Evolutionary conservation across 106 monocot genomes (phyloP), one percentile per base, ranked within the genome.

Genomic region (Alisma plantagoaquatica): DNA sequence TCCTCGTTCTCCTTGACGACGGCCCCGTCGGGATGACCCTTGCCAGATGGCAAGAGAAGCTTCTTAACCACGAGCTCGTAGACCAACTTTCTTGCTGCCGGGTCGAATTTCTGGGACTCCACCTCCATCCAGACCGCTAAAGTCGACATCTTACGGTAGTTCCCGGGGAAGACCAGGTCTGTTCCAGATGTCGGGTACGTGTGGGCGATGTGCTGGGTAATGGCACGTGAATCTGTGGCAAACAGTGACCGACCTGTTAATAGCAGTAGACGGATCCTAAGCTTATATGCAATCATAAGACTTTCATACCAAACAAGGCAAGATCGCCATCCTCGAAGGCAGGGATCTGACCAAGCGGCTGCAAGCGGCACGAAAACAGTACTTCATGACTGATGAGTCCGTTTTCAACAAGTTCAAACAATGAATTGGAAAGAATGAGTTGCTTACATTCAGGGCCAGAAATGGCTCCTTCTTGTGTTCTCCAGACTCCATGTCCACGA

Each of bases 91-190:
- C 23, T 42, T 10, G 71, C 35, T 0, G 57, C 50, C 1, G 66
- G 70, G 49, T 74, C 67, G 71, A 62, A 75, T 32, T 83, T 61
- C 17, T 62, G 66, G 25, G 78, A 25, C 29, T 82, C 82, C 31
- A 63, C 82, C 51, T 82, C 77, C 20, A 55, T 58, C 82, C 82
- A 82, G 1, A 71, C 35, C 2, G 72, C 53, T 33, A 71, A 54
- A 27, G 57, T 10, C 0, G 63, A 25, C 63, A 52, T 52, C 63
- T 52, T 63, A 26, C 18, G 41, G 10, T 2, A 10, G 11, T 63
- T 51, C 15, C 25, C 2, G 2, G 57, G 41, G 63, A 63, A 63
- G 27, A 63, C 24, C 31, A 63, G 51, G 0, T 42, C 10, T 0
- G 50, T 52, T n/a, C 63, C 63, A 24, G 27, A 25, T 24, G 19